Base-by-base conservation (phyloP, 2,329 filamentous ascomycete species). In the Monilinia aucupariae region DNA sequence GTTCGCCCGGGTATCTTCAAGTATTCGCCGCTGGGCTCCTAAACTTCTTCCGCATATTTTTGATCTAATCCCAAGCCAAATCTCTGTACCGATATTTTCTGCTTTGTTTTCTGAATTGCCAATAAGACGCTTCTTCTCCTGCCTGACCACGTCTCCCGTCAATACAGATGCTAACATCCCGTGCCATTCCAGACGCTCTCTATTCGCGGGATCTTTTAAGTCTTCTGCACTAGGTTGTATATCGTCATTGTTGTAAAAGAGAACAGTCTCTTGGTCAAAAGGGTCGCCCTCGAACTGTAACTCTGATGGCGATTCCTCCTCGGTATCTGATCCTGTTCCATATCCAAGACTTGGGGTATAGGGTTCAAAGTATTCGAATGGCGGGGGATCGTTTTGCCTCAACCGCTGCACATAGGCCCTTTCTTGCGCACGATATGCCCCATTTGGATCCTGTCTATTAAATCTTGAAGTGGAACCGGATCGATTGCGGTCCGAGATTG, bases 111-210 rank as follows among this genome's bases (percentile, higher is more conserved):
- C 85, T 15, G 81, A 80, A 4, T 90, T 88, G 52, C 91, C 92
- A 68, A 96, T 94, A 71, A 99, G 77, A 51, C 94, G 86, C 76
- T 96, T 96, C 81, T 99, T 99, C 78, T 99, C 94, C 76, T 99
- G 94, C 71, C 91, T 91, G 64, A 99, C 93, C 10, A 99, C 94
- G 75, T 99, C 94, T 68, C 94, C 94, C 0, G 92, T 97, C 68
- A 99, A 79, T 4, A 99, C 94, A 17, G 93, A 96, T 64, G 93
- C 91, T 63, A 99, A 79, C 94, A 99, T 99, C 3, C 91, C 91
- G 76, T 99, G 92, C 94, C 94, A 99, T 76, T 99, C 94, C 30
- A 99, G 80, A 51, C 93, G 83, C 76, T 97, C 94, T 65, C 92
- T 84, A 72, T 92, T 97, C 67, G 87, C 86, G 0, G 92, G 90